Conservation (phyloP, 2,329 filamentous ascomycete genomes). For the Pleoardoris graminearum region DNA sequence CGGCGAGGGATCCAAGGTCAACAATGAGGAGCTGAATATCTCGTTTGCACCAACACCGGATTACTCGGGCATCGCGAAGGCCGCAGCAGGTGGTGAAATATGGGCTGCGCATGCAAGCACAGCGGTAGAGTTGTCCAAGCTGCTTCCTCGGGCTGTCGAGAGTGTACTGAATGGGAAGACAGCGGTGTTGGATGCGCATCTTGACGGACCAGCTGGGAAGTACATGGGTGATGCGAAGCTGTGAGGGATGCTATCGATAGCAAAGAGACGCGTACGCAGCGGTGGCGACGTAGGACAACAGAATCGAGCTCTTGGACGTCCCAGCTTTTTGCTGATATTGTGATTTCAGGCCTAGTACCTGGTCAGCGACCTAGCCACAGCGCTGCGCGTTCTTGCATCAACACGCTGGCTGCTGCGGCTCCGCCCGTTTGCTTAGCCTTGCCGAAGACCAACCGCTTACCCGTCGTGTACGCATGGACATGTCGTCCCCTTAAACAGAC, state of each 20-base stretch:
- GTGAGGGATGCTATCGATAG: neutral
- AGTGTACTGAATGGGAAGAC: conserved; percentile 59
- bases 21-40: conserved; percentile 68
- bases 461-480: neutral
- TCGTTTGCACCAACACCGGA: conserved; percentile 68
- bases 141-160: conserved; percentile 62
- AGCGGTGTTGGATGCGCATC: conserved; percentile 66
- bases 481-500: too few species aligned
- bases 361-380: neutral
- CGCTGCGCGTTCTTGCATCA: neutral
- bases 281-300: neutral
- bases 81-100: conserved; percentile 63
- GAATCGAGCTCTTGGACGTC: neutral
- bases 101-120: conserved; percentile 64
- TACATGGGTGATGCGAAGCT: conserved; percentile 45
- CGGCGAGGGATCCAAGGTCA: conserved; percentile 63
- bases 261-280: neutral
- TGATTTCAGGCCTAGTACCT: neutral
- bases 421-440: neutral
- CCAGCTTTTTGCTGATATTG: neutral
- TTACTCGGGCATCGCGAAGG: conserved; percentile 69
- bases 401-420: neutral
- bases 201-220: conserved; percentile 61
- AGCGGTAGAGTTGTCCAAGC: conserved; percentile 57
- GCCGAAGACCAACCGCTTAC: neutral